phyloP scores from a whole-genome alignment of 2,329 filamentous ascomycete species.

The Colletotrichum lupini region DNA sequence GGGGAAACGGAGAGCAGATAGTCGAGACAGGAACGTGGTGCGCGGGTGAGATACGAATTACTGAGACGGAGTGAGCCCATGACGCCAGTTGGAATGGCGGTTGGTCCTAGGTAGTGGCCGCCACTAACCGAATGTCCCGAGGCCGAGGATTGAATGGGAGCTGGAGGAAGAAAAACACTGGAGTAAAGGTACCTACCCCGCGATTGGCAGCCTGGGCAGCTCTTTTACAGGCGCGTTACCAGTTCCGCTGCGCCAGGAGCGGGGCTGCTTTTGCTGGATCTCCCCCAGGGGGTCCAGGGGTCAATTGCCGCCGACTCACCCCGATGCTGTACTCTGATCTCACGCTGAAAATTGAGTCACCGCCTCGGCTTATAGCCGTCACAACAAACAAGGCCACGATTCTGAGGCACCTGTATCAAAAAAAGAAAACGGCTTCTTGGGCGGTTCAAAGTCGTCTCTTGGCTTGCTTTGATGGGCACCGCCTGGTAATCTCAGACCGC shows the following conservation, averaged over 20 bases:
- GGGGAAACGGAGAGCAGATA: background rate
- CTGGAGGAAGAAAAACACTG: background rate
- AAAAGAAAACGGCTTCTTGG: background rate
- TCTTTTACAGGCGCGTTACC: constrained; percentile 21
- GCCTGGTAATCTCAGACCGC: background rate
- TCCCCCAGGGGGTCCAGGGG: constrained; percentile 25
- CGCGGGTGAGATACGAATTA: background rate
- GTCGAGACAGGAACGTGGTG: constrained; percentile 17
- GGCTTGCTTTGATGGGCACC: background rate
- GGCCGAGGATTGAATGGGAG: constrained; percentile 17
- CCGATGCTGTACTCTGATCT: background rate
- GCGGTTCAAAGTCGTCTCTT: background rate
- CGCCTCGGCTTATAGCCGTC: background rate
- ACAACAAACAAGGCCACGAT: background rate
- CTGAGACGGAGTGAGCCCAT: background rate
- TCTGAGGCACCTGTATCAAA: too few species aligned
- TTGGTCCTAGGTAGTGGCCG: constrained; percentile 23
- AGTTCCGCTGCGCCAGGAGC: constrained; percentile 32
- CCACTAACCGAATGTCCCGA: constrained; percentile 33
- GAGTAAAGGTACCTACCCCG: constrained; percentile 19
- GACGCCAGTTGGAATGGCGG: constrained; percentile 15
- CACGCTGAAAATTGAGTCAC: background rate
- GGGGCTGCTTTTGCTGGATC: constrained; percentile 17
- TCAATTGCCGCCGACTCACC: background rate
- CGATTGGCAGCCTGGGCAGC: constrained; percentile 18